phyloP scores from a whole-genome alignment of 208 protist species.

The Hexamita inflata region DNA sequence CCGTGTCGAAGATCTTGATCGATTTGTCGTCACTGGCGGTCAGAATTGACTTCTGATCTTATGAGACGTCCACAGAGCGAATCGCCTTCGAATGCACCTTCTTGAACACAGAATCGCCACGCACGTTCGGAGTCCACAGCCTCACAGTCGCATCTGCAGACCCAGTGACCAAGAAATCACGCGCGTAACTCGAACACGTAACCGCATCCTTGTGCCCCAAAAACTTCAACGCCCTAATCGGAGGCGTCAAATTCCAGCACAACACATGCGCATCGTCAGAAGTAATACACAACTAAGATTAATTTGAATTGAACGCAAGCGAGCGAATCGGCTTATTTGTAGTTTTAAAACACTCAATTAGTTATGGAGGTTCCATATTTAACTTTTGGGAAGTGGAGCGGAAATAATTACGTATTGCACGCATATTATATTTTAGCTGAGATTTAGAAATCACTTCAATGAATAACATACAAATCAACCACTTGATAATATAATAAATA shows the following conservation, averaged over 20 bases:
- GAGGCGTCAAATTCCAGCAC: conserved; percentile 13
- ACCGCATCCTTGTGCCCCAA: conserved; percentile 3
- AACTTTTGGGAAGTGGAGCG: no score
- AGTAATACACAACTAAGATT: not conserved
- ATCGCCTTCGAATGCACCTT: conserved; percentile 52
- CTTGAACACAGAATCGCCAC: conserved; percentile 46
- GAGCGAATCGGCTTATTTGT: not conserved
- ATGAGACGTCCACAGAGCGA: conserved; percentile 47
- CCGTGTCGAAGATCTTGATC: conserved; percentile 42
- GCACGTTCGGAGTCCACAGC: conserved; percentile 34
- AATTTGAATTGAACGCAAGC: not conserved
- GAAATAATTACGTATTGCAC: no score
- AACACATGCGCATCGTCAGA: not conserved
- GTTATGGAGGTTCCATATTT: conserved; percentile 1
- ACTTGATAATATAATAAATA: no score
- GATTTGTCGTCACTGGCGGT: conserved; percentile 55
- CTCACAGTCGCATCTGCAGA: conserved; percentile 54
- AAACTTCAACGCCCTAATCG: conserved; percentile 19
- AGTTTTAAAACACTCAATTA: conserved; percentile 15
- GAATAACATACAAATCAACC: no score
- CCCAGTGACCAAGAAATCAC: conserved; percentile 49
- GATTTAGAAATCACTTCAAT: no score
- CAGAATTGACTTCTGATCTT: conserved; percentile 40
- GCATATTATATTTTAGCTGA: no score
- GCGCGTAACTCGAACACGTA: conserved; percentile 47